Evolutionary conservation across 1,284 basidiomycete species (phyloP).

Genomic region (Agaricales sp.): DNA sequence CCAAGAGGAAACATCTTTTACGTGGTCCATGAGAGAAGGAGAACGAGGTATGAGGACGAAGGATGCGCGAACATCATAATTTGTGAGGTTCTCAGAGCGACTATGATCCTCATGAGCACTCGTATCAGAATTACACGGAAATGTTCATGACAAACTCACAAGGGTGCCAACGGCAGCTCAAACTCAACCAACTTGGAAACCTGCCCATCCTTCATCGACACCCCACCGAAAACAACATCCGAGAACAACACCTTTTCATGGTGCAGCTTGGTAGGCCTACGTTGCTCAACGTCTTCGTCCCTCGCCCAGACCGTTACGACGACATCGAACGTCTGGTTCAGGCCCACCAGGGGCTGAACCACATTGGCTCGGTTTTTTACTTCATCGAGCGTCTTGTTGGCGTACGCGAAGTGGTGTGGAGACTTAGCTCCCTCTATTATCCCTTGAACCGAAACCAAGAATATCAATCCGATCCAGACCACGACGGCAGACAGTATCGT

Average conservation of each 20-base stretch:
- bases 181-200: conserved; percentile 16
- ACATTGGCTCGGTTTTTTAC: conserved; percentile 15
- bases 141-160: conserved; percentile 16
- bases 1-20: conserved; percentile 20
- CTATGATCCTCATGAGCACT: conserved; percentile 9
- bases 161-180: conserved; percentile 18
- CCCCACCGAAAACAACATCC: conserved; percentile 19
- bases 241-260: conserved; percentile 21
- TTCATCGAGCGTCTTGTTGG: conserved; percentile 14
- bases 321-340: conserved; percentile 20
- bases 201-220: conserved; percentile 18
- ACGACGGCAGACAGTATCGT: too few relatives aligned
- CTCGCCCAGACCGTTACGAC: conserved; percentile 21
- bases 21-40: conserved; percentile 19
- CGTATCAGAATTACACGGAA: neutral
- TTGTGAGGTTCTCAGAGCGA: conserved; percentile 14
- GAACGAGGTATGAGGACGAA: conserved; percentile 21
- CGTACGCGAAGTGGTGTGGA: too few relatives aligned
- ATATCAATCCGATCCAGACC: too few relatives aligned
- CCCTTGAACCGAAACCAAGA: too few relatives aligned
- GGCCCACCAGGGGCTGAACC: conserved; percentile 22
- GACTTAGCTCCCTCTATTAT: too few relatives aligned
- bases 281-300: conserved; percentile 7
- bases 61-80: conserved; percentile 22
- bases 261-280: conserved; percentile 10